phyloP scores from a whole-genome alignment of 2,329 filamentous ascomycete species.

The Hymenoscyphus repandus region DNA sequence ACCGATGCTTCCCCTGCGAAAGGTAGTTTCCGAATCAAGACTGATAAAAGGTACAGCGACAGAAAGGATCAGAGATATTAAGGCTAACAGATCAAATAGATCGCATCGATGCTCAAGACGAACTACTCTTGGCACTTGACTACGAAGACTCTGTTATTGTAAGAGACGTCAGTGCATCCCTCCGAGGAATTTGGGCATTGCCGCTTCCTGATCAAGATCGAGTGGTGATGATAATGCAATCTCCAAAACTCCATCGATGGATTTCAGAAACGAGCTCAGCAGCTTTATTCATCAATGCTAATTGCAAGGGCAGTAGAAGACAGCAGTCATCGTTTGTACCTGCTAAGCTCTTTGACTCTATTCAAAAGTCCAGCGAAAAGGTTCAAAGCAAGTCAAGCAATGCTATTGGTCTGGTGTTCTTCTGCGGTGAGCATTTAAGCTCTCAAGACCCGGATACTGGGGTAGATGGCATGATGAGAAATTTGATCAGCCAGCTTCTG shows the following conservation, averaged over 20 bases:
- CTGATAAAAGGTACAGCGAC: neutral
- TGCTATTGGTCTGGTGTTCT: neutral
- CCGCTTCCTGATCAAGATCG: neutral
- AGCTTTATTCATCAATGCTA: neutral
- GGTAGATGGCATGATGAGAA: neutral
- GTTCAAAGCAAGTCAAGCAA: neutral
- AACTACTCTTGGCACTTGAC: neutral
- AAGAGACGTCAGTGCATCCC: neutral
- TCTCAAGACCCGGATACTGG: neutral
- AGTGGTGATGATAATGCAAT: neutral
- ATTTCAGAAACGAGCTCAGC: neutral
- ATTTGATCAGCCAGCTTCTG: neutral
- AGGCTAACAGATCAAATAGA: neutral
- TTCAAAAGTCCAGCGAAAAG: neutral
- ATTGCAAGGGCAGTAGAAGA: neutral
- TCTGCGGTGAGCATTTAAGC: neutral
- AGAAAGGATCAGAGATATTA: neutral
- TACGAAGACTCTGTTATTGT: neutral
- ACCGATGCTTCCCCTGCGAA: neutral
- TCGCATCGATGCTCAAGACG: neutral
- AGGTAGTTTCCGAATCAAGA: neutral
- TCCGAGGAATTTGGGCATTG: constrained; percentile 1
- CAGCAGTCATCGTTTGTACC: neutral
- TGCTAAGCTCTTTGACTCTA: neutral
- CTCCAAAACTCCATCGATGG: constrained; percentile 1